These are phyloP conservation scores for Glonium stellatum DNA, from an alignment of 495 filamentous ascomycete genomes.

Conservation along the genomic window DNA sequence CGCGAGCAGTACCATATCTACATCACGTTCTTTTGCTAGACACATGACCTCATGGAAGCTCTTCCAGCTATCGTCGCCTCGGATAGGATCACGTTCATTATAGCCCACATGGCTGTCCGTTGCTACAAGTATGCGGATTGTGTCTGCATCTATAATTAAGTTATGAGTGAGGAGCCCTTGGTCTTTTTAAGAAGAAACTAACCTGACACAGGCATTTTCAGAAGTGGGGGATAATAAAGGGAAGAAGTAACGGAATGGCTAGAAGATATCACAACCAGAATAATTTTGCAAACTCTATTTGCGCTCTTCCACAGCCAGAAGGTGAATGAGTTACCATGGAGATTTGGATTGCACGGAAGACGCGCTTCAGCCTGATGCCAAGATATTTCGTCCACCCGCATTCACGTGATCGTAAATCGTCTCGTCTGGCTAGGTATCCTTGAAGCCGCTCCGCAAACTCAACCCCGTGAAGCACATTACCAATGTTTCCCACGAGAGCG, in stretches of 20 bases:
- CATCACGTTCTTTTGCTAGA: constrained; percentile 77
- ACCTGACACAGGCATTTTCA: background rate
- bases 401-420: background rate
- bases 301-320: background rate
- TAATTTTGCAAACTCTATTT: background rate
- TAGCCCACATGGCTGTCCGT: constrained; percentile 98
- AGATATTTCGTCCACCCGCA: background rate
- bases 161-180: background rate
- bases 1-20: constrained; percentile 91
- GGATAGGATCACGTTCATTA: constrained; percentile 85
- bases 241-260: too few relatives aligned
- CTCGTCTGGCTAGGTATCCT: background rate
- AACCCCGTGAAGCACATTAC: constrained; percentile 2
- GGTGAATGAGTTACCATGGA: background rate
- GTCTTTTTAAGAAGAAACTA: background rate
- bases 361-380: constrained; percentile 4
- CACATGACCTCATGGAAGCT: constrained; percentile 95
- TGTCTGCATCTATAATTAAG: constrained; percentile 59
- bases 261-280: background rate
- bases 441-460: constrained; percentile 5
- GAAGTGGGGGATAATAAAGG: background rate
- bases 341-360: background rate
- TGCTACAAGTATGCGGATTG: constrained; percentile 87
- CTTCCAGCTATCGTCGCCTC: constrained; percentile 94
- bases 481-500: constrained; percentile 56